phyloP scores from a whole-genome alignment of 768 basidiomycete genomes.

The Rubroboletus pulcherrimus region DNA sequence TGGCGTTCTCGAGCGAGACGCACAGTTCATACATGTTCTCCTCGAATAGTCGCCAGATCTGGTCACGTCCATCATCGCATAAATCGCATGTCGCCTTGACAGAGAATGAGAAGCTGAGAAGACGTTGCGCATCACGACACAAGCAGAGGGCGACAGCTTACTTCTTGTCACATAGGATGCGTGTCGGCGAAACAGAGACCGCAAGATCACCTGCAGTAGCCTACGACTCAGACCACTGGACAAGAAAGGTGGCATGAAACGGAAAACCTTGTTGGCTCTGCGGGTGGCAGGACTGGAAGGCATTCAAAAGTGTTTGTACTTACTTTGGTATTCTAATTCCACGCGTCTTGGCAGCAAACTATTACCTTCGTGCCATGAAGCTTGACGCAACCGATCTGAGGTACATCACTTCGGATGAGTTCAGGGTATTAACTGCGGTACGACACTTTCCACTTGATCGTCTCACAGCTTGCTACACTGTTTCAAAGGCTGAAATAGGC shows the following conservation, averaged over 20 bases:
- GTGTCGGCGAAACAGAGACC: conserved; percentile 10
- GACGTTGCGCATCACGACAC: neutral
- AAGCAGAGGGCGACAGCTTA: conserved; percentile 1
- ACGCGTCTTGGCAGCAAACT: neutral
- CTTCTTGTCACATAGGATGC: conserved; percentile 12
- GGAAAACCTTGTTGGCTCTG: conserved; percentile 35
- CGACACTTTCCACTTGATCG: conserved; percentile 1
- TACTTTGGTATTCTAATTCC: conserved; percentile 3
- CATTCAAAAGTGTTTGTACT: conserved; percentile 7
- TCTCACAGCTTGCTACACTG: conserved; percentile 2
- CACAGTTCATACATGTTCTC: conserved; percentile 54
- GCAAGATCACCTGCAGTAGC: conserved; percentile 22
- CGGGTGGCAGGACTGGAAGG: conserved; percentile 18
- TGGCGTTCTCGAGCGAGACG: conserved; percentile 2
- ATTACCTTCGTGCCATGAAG: conserved; percentile 54
- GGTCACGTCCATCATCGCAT: conserved; percentile 32
- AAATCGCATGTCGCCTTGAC: conserved; percentile 33
- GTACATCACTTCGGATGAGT: conserved; percentile 90
- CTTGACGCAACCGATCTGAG: conserved; percentile 92
- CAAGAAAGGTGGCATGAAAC: neutral
- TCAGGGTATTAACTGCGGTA: conserved; percentile 94
- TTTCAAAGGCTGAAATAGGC: conserved; percentile 85
- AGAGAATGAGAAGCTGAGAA: conserved; percentile 22
- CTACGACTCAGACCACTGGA: conserved; percentile 8
- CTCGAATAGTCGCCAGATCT: conserved; percentile 52